Base-by-base conservation (phyloP, 2,329 filamentous ascomycete genomes). In the Nannizzia gypsea region DNA sequence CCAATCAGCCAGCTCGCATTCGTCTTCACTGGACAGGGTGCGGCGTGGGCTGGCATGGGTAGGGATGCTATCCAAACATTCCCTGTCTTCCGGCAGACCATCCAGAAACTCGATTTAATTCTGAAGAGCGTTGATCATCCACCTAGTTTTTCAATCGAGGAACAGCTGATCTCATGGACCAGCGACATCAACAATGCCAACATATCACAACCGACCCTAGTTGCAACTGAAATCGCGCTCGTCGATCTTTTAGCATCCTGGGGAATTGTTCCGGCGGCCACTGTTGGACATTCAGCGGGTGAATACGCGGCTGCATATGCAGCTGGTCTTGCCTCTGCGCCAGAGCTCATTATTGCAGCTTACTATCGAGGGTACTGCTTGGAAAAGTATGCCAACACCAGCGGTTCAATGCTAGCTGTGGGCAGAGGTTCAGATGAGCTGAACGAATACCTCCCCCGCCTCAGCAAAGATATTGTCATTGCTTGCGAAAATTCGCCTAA, bases 331-430 rank as follows among this genome's bases (percentile, higher is more conserved):
- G n/a, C n/a, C n/a, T n/a, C n/a, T n/a, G n/a, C n/a, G n/a, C n/a
- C n/a, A n/a, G 71, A 2, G 80, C 81, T 1, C 83, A 81, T 65
- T 64, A 70, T 62, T 59, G 73, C 61, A 66, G 64, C 31, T 9
- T 34, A n/a, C 24, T 22, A n/a, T 11, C 56, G 3, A 34, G n/a
- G 9, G 52, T 46, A 31, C 6, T 46, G 20, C 71, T n/a, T n/a
- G n/a, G 74, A 34, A 63, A 54, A 54, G 13, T 9, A 26, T 9
- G 11, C 17, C 20, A n/a, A n/a, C 6, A 6, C 24, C 11, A 9
- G 22, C 20, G 31, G 31, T 34, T n/a, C n/a, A n/a, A 50, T 34
- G 20, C 63, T 65, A 61, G 58, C 57, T 3, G 64, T 62, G 24
- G 63, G 59, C 6, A n/a, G 63, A 9, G 38, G 56, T 9, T 17